Base-by-base conservation (phyloP, 2,329 filamentous ascomycete species). In the Botrytis fragariae region DNA sequence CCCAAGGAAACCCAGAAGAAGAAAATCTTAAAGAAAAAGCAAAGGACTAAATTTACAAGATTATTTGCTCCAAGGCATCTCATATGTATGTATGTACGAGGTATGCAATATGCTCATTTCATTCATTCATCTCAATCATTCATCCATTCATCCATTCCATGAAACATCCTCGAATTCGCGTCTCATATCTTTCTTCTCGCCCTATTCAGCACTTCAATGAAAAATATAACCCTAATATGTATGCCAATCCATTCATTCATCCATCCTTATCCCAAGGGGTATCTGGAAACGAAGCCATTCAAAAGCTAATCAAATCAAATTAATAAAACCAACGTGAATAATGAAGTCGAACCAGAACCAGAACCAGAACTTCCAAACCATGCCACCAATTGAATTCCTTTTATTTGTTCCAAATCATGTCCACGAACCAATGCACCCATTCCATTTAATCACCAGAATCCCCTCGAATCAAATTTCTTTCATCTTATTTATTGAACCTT, bases 251-350 rank as follows among this genome's bases (percentile, higher is more conserved):
- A 57, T 57, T 29, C 51, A 57, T 57, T 29, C 51, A 57, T 29
- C 51, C 59, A 64, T 71, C 69, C 44, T 64, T 45, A 71, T 71
- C 69, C 69, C 44, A 71, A 71, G 59, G 69, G 69, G 69, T 71
- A 71, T 71, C 69, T 71, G 69, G 69, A 51, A 71, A 64, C 63
- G 59, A 71, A 71, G 48, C 65, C n/a, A 68, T 68, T 32, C 42
- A 54, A 68, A 68, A 57, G 48, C 59, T 32, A 71, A 71, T 51
- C 59, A 71, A 71, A 54, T 64, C 32, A 64, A 71, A 64, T 71
- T 25, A 64, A 64, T 63, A 65, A 57, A 71, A 45, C 69, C 59
- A 71, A 71, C 44, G 51, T 57, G 59, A 65, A 39, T 45, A 63
- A 63, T 16, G 48, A 42, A 68, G n/a, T 57, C 25, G 35, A 57